Base-by-base conservation (phyloP, 164 flowering plant genomes). In the Chloranthus sessilifolius region DNA sequence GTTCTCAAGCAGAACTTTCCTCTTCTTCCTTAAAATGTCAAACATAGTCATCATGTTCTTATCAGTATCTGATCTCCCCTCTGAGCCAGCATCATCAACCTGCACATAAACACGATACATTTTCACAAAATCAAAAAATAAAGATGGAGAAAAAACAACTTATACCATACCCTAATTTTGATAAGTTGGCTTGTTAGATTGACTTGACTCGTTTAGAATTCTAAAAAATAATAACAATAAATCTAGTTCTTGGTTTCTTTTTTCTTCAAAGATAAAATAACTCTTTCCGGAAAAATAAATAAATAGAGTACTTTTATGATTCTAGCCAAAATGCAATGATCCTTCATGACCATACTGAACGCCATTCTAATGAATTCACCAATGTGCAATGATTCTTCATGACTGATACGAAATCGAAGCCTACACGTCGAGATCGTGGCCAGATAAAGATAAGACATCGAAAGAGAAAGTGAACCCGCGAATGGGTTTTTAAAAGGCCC, bases 21-120 rank as follows among this genome's bases (percentile, higher is more conserved):
- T 79, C 54, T 72, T 74, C 72, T 39, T 78, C 63, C 69, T 73
- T 65, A 91, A 68, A n/a, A 85, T 71, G 39, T 74, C 65, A 69
- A 88, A 91, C 87, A 91, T 91, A 2, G 66, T 67, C 30, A 62
- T 24, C 90, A 92, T 83, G 57, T 92, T 92, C 65, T 67, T 83
- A 66, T 85, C 96, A 2, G 96, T 91, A 35, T 88, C 94, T 0
- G 86, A 83, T 66, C 49, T 76, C 50, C 76, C 78, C 47, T 83
- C 82, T 27, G 46, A 56, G 10, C 30, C 70, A 50, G 62, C 28
- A 31, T 70, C 64, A 28, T 69, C 65, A 56, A 86, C 71, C 95
- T 87, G 74, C 63, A 64, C 16, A 37, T n/a, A 29, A 21, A 47
- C 7, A 47, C 36, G 19, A 24, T n/a, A n/a, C 10, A 26, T n/a